Base-by-base conservation (phyloP, 2,329 filamentous ascomycete species). In the Colletotrichum plurivorum region DNA sequence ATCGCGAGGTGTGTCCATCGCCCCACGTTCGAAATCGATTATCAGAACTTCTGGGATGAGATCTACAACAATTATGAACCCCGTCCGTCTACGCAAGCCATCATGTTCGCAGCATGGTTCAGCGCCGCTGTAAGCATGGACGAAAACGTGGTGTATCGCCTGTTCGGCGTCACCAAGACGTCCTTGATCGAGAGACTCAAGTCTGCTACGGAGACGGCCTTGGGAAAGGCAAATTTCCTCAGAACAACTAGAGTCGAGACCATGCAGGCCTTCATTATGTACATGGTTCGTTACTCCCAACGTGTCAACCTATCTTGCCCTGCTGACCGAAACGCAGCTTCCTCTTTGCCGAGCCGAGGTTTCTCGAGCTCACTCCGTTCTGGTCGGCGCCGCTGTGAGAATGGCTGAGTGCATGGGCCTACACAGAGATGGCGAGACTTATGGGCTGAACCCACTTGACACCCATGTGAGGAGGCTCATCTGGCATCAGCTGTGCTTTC, bases 391-490 rank as follows among this genome's bases (percentile, higher is more conserved):
- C 15, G 92, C 91, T 4, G 90, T 94, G 49, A 86, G 92, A 16
- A 87, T 94, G 76, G 92, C 91, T 7, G 91, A 94, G 80, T 94
- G 92, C 74, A 93, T 94, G 90, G 91, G 92, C 2, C 80, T 94
- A 18, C 91, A 94, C 75, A 87, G 91, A 9, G 92, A 94, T 72
- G 91, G 91, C 16, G 86, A 88, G 51, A 84, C 86, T 10, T 94
- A 93, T 74, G 88, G 87, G 1, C 84, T 92, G 65, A 88, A 85
- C 3, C 86, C 92, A 0, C 80, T 94, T 3, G 92, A 94, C 73
- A 90, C 89, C 0, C 92, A 94, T 61, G 84, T 94, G 3, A 88
- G 92, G 13, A 88, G 92, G 5, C 81, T 94, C 46, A 84, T 94
- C 41, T 94, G 92, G 93, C 90, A 94, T 76, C 92, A 94, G 74